Evolutionary conservation across 176 grass and related monocot species (phyloP).

Genomic region (Musa acuminata): DNA sequence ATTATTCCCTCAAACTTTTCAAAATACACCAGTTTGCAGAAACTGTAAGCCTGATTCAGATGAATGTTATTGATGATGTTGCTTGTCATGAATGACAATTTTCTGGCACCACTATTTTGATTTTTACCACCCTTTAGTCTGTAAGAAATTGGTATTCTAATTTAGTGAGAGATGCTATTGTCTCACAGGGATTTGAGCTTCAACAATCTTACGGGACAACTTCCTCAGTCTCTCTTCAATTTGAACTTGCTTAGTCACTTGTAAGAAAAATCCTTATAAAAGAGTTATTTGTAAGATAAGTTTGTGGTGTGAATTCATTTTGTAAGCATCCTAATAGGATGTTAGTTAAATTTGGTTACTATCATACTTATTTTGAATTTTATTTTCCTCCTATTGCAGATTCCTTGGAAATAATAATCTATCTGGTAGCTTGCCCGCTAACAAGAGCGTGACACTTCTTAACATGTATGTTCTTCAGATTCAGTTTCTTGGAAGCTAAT

Average conservation of each 20-base stretch:
- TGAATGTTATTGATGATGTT: neutral
- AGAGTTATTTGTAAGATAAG: slow-evolving; percentile 32
- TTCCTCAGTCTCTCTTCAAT: slow-evolving; percentile 45
- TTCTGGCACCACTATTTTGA: too few relatives aligned
- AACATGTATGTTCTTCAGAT: slow-evolving; percentile 39
- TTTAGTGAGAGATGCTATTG: too few relatives aligned
- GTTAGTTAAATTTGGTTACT: too few relatives aligned
- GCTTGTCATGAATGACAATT: too few relatives aligned
- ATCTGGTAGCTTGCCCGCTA: slow-evolving; percentile 55
- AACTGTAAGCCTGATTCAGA: slow-evolving; percentile 30
- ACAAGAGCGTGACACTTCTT: slow-evolving; percentile 30
- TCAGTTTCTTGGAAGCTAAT: too few relatives aligned
- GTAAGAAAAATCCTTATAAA: too few relatives aligned
- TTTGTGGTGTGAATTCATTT: neutral
- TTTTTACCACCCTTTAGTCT: too few relatives aligned
- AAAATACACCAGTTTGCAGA: slow-evolving; percentile 24
- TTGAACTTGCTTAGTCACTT: slow-evolving; percentile 24
- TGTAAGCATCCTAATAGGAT: neutral
- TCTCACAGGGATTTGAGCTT: slow-evolving; percentile 76
- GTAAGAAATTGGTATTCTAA: too few relatives aligned
- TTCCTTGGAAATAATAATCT: slow-evolving; percentile 91
- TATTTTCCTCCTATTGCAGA: slow-evolving; percentile 23
- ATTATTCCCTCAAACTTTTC: slow-evolving; percentile 51
- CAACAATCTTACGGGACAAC: slow-evolving; percentile 73
- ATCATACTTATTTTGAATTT: too few relatives aligned